Evolutionary conservation across 169 alveolate genomes (phyloP).

Genomic region (Amoebophrya sp.): DNA sequence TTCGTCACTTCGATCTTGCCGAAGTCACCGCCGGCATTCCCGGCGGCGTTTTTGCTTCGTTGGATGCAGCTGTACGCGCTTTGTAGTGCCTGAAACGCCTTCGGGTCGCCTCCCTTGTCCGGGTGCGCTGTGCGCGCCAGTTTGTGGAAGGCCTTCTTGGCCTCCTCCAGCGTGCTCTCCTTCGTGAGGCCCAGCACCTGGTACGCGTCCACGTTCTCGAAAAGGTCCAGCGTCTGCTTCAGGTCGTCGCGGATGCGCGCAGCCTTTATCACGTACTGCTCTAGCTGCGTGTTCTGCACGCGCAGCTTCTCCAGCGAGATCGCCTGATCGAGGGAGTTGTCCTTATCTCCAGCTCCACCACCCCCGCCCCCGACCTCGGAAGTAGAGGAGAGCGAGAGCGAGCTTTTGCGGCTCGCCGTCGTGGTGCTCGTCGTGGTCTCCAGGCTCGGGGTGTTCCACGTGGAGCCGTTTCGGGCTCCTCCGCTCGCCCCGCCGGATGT

Average conservation of each 20-base stretch:
- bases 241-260: neutral
- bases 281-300: neutral
- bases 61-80: neutral
- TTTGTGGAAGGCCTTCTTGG: neutral
- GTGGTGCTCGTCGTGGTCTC: too few species aligned
- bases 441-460: too few species aligned
- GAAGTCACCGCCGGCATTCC: neutral
- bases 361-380: too few species aligned
- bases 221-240: neutral
- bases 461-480: too few species aligned
- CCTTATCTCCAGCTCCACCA: too few species aligned
- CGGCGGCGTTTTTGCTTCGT: neutral
- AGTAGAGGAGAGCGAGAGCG: too few species aligned
- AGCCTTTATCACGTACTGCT: neutral
- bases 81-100: neutral
- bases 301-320: neutral
- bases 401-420: too few species aligned
- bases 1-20: neutral
- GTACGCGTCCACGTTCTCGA: neutral
- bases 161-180: neutral
- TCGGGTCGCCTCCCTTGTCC: neutral
- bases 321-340: too few species aligned
- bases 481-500: too few species aligned
- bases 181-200: neutral
- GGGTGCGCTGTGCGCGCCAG: neutral